phyloP scores from a whole-genome alignment of 2,329 filamentous ascomycete genomes.

The Fusarium gaditjirri region DNA sequence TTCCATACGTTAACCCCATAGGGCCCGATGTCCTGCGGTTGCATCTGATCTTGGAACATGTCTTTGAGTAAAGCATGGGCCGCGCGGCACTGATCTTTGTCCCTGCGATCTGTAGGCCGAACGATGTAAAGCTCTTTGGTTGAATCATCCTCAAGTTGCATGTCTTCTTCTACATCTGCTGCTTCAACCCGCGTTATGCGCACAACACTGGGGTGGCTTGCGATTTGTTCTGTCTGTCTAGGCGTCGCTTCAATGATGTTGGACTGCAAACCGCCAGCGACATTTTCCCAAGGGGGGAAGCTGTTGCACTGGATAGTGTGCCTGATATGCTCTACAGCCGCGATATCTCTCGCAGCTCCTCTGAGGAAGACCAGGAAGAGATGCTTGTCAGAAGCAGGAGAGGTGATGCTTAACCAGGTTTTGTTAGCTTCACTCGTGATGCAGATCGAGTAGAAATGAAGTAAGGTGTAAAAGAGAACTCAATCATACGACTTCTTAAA shows the following conservation, averaged over 20 bases:
- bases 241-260: neutral
- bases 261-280: neutral
- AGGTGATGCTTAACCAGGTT: too few relatives aligned
- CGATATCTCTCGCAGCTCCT: neutral
- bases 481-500: neutral
- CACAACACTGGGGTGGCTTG: neutral
- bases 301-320: neutral
- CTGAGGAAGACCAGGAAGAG: neutral
- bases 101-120: neutral
- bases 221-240: neutral
- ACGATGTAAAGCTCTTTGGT: neutral
- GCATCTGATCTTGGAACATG: neutral
- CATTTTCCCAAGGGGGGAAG: neutral
- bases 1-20: neutral
- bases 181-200: neutral
- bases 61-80: neutral
- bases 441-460: too few relatives aligned
- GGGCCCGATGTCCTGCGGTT: neutral
- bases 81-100: neutral
- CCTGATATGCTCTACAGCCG: neutral
- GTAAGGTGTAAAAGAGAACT: too few relatives aligned
- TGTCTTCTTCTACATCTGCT: neutral
- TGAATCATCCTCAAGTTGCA: neutral
- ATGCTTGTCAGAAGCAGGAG: fast-evolving
- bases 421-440: neutral